Evolutionary conservation across 805 yeast species (phyloP), one percentile per base, ranked within the genome.

Genomic region (Pichia membranifaciens): DNA sequence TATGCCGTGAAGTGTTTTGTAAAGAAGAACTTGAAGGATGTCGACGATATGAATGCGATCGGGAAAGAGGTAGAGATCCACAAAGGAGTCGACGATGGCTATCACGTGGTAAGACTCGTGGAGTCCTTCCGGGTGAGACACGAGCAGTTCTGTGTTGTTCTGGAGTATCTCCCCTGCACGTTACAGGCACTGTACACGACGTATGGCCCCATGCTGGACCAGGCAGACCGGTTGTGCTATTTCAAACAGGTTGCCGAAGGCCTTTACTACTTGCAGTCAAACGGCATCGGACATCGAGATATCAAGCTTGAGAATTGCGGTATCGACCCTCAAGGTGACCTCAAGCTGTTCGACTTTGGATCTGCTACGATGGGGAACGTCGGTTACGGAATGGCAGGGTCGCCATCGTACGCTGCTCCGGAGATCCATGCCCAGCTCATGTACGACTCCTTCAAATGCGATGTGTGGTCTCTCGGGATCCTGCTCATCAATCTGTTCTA

Each of bases 281-380:
- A 45, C 4, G 45, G 47, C 16, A 52, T 74, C 15, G 70, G 74
- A 49, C 82, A 77, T 55, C 62, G 81, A 36, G 82, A 77, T 59
- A 55, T 77, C 44, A 77, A 77, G 58, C 61, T 72, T 21, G 75
- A 69, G 23, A 77, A 77, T 51, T 53, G 76, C 41, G 67, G 75
- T 31, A 42, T 75, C 18, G 64, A 56, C 39, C 20, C 17, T 1
- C 39, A 50, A 15, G 68, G 68, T 0, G 41, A 47, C 2, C 52
- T 75, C 37, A 76, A 76, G 54, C 51, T 77, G 17, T 71, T 77
- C 29, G 82, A 77, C 60, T 77, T 75, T 57, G 80, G 81, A 4
- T 68, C 76, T 1, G 72, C 79, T 5, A 50, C 51, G 5, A 29
- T 32, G 10, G 61, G 57, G 4, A 34, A 44, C n/a, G 46, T 53